Base-by-base conservation (phyloP, 768 basidiomycete genomes). In the Cystofilobasidium capitatum region DNA sequence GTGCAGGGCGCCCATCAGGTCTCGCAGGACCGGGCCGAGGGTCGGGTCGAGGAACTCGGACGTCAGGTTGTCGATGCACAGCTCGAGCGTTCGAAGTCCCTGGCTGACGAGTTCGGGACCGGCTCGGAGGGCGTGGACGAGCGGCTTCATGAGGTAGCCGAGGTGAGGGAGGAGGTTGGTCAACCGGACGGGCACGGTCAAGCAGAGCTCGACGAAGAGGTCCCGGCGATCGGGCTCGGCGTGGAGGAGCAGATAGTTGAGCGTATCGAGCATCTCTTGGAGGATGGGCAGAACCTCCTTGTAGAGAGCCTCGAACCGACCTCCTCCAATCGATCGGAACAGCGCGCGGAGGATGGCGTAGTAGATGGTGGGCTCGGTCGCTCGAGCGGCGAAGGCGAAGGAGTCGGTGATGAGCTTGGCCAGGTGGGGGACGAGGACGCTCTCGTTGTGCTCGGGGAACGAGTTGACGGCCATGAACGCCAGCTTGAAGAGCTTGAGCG, bases 1-100 rank as follows among this genome's bases (percentile, higher is more conserved):
- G 77, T 94, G 91, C 29, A 99, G 81, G 0, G 92, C 94, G 70
- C 88, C 88, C 89, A 92, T 98, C 65, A 99, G 80, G 70, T 98
- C 91, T 57, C 91, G 83, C 49, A 96, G 81, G 51, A 98, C 92
- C 0, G 89, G 90, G 70, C 86, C 89, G 71, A 98, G 84, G 2
- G 91, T 93, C 3, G 96, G 96, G 73, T 98, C 94, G 35, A 99
- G 82, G 80, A 98, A 98, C 77, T 98, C 96, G 2, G 91, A 91
- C 0, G 91, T 96, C 33, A 99, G 83, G 75, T 98, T 99, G 79
- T 99, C 96, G 73, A 98, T 94, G 78, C 94, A 98, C n/a, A 99
- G 82, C 77, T 99, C 96, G 67, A 99, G 83, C 0, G 96, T 99
- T 8, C 96, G 84, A 31, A 99, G 80, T 54, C 96, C 96, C 79